These are phyloP conservation scores for Grosmannia huntii DNA, from an alignment of 2,329 filamentous ascomycete species.

Conservation along the genomic window DNA sequence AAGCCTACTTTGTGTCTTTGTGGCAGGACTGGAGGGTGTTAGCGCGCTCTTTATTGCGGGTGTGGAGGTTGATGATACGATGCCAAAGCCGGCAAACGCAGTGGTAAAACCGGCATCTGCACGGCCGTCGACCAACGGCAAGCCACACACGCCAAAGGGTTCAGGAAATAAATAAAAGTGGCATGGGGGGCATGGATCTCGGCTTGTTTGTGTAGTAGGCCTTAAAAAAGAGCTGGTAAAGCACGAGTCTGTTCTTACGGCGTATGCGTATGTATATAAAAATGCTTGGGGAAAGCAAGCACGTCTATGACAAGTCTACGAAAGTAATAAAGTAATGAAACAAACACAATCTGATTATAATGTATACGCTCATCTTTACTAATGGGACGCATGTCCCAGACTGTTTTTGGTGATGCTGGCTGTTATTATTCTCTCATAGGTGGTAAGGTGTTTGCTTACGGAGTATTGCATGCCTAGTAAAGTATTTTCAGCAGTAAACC, in stretches of 20 bases:
- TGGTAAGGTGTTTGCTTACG: too few relatives aligned
- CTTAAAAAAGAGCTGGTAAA: neutral
- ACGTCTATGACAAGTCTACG: neutral
- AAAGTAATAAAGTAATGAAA: neutral
- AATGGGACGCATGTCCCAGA: too few relatives aligned
- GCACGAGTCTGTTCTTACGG: neutral
- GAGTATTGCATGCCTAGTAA: too few relatives aligned
- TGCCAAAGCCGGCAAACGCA: neutral
- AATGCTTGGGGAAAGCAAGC: neutral
- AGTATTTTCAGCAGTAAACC: too few relatives aligned
- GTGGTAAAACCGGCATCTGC: neutral
- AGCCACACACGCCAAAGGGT: neutral
- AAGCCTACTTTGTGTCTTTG: slow-evolving; percentile 79
- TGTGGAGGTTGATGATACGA: slow-evolving; percentile 45
- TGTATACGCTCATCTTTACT: too few relatives aligned
- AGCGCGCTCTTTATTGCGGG: slow-evolving; percentile 75
- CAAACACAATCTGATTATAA: neutral
- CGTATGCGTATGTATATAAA: neutral
- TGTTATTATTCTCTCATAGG: too few relatives aligned
- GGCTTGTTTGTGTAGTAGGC: neutral
- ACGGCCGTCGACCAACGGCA: neutral
- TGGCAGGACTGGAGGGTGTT: slow-evolving; percentile 73
- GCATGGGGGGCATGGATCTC: neutral
- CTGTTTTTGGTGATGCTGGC: too few relatives aligned
- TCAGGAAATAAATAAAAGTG: neutral